Percentiles rank a stretch among this genome's conserved stretches.
These are phyloP conservation scores for Arthrinium phaeospermum DNA, from an alignment of 2,329 filamentous ascomycete genomes.

Conservation along the genomic window DNA sequence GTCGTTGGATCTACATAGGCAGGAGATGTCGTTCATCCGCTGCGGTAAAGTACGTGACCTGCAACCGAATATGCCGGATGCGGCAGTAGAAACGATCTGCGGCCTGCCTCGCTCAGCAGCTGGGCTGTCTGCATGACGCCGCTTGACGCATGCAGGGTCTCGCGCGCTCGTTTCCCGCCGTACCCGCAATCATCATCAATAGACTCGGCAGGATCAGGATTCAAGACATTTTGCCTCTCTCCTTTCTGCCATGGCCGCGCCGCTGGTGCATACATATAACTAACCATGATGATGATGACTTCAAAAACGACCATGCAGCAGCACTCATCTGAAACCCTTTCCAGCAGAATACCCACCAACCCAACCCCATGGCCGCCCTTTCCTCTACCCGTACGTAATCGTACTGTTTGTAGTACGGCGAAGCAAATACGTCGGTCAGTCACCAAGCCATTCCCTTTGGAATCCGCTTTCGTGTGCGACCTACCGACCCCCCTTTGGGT, in stretches of 20 bases:
- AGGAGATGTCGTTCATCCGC: neutral
- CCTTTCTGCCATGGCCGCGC: neutral
- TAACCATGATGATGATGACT: neutral
- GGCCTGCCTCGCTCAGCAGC: neutral
- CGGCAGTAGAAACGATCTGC: slow-evolving; percentile 4
- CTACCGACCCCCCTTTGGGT: neutral
- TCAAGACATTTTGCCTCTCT: neutral
- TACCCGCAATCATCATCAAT: neutral
- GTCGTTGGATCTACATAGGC: neutral
- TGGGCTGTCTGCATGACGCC: neutral
- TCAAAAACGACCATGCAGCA: neutral
- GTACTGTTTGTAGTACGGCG: neutral
- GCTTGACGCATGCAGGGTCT: slow-evolving; percentile 6
- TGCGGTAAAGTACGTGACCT: neutral
- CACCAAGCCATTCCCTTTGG: too few species aligned
- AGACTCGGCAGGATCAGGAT: neutral
- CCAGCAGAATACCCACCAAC: neutral
- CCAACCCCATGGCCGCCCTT: neutral
- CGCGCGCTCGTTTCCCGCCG: slow-evolving; percentile 1
- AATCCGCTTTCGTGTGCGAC: neutral
- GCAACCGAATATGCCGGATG: neutral
- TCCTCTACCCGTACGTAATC: neutral
- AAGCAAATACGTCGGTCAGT: neutral
- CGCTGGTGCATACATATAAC: neutral
- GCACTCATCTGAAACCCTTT: neutral